Evolutionary conservation across 495 filamentous ascomycete species (phyloP).

Genomic region (Talaromyces nanjingensis): DNA sequence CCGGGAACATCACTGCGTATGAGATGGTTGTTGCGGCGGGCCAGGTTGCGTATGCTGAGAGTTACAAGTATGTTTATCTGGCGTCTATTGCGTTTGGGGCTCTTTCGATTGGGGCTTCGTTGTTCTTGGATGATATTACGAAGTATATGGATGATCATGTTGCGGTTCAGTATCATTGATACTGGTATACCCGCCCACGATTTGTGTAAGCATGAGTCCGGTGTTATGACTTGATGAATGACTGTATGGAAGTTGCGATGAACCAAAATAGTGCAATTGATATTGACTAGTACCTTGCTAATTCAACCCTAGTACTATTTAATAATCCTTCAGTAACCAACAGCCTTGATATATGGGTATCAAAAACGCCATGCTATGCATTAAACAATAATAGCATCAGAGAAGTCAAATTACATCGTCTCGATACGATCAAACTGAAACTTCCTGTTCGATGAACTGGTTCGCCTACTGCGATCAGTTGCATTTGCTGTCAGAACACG

Average conservation of each 20-base stretch:
- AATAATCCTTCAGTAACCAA: not conserved
- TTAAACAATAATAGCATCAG: not conserved
- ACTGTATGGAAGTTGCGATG: not conserved
- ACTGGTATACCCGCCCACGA: too few species aligned
- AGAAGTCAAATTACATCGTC: conserved; percentile 5
- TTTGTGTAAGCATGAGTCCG: not conserved
- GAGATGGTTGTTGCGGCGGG: conserved; percentile 55
- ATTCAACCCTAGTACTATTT: not conserved
- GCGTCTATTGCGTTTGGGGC: conserved; percentile 61
- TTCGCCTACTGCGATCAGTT: conserved; percentile 4
- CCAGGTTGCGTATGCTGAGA: conserved; percentile 53
- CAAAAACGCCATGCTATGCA: conserved; percentile 7
- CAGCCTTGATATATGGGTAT: not conserved
- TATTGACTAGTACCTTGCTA: not conserved
- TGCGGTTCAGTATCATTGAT: conserved; percentile 51
- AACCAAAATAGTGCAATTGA: not conserved
- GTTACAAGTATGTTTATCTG: conserved; percentile 63
- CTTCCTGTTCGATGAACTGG: conserved; percentile 6
- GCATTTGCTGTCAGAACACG: conserved; percentile 20
- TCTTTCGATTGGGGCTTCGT: conserved; percentile 54
- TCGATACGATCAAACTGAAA: conserved; percentile 7
- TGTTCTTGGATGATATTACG: conserved; percentile 57
- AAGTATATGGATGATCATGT: conserved; percentile 64
- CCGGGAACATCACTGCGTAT: conserved; percentile 44
- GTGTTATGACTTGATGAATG: not conserved